Percentiles rank a stretch among this genome's conserved stretches.
phyloP scores from a whole-genome alignment of 2,329 filamentous ascomycete species.

The Sporothrix sp. region DNA sequence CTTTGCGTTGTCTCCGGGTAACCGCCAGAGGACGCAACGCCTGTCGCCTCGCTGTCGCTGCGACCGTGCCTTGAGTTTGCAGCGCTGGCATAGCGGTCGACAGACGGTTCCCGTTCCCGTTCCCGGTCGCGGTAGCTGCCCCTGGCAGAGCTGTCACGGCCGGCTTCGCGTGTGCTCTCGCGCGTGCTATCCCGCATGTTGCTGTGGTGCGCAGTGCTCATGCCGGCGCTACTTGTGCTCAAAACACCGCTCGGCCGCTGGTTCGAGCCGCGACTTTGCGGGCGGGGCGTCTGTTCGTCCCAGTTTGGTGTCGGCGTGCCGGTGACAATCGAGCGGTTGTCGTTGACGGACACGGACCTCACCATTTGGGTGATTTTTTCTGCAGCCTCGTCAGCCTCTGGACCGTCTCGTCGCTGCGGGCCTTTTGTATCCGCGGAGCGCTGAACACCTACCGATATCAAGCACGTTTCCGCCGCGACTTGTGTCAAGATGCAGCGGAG shows the following conservation, averaged over 20 bases:
- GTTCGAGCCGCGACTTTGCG: slow-evolving; percentile 41
- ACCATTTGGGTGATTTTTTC: slow-evolving; percentile 94
- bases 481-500: slow-evolving; percentile 82
- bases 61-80: slow-evolving; percentile 51
- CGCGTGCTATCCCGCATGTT: neutral
- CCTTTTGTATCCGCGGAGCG: neutral
- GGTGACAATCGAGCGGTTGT: slow-evolving; percentile 45
- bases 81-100: slow-evolving; percentile 32
- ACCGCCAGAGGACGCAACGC: slow-evolving; percentile 63
- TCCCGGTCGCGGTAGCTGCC: slow-evolving; percentile 27
- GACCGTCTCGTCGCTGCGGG: neutral
- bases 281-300: slow-evolving; percentile 51
- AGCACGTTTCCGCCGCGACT: slow-evolving; percentile 87
- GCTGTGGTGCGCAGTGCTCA: slow-evolving; percentile 23
- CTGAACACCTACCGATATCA: slow-evolving; percentile 60
- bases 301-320: slow-evolving; percentile 51
- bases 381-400: slow-evolving; percentile 28
- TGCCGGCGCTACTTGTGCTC: slow-evolving; percentile 27
- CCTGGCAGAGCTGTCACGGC: slow-evolving; percentile 29
- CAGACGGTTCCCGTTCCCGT: slow-evolving; percentile 28
- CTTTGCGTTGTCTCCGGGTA: slow-evolving; percentile 69
- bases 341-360: slow-evolving; percentile 63
- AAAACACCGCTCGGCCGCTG: slow-evolving; percentile 22
- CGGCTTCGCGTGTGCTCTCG: slow-evolving; percentile 13
- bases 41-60: slow-evolving; percentile 70